These are phyloP conservation scores for Aphanomyces stellatus DNA, from an alignment of 352 stramenopile species.

Conservation along the genomic window DNA sequence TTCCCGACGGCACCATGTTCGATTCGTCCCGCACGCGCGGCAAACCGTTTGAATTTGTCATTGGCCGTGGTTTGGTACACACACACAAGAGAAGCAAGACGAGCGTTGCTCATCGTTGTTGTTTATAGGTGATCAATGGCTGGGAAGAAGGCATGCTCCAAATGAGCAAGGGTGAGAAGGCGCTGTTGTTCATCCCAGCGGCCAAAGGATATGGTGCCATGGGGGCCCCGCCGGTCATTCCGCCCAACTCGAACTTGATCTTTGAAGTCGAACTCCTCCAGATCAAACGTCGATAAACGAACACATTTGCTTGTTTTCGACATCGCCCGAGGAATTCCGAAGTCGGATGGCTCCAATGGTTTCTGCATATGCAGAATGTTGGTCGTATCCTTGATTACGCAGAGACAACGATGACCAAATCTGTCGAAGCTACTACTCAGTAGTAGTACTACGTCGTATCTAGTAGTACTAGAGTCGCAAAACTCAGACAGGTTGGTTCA, in stretches of 20 bases:
- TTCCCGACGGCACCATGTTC: slow-evolving; percentile 27
- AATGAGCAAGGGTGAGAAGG: slow-evolving; percentile 74
- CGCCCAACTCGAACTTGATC: slow-evolving; percentile 48
- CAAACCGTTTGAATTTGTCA: slow-evolving; percentile 12
- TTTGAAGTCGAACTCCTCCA: no score
- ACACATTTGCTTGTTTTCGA: no score
- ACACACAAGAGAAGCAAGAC: background rate
- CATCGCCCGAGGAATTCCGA: no score
- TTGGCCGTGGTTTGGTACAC: slow-evolving; percentile 10
- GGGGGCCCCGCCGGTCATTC: slow-evolving; percentile 40
- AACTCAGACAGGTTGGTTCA: no score
- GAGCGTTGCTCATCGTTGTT: background rate
- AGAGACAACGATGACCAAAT: no score
- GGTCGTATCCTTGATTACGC: no score
- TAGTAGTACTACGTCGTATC: no score
- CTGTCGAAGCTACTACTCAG: no score
- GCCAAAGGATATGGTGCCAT: slow-evolving; percentile 70
- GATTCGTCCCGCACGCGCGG: slow-evolving; percentile 13
- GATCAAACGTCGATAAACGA: no score
- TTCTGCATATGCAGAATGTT: no score
- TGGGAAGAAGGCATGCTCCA: slow-evolving; percentile 68
- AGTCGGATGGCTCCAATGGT: no score
- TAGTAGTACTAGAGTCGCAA: no score
- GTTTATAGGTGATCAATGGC: slow-evolving; percentile 21
- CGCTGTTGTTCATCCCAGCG: slow-evolving; percentile 47